A percentile compares a stretch with the other conserved stretches of the same genome.
These are phyloP conservation scores for Comarum palustre DNA, from an alignment of 306 rosid species.

Conservation along the genomic window DNA sequence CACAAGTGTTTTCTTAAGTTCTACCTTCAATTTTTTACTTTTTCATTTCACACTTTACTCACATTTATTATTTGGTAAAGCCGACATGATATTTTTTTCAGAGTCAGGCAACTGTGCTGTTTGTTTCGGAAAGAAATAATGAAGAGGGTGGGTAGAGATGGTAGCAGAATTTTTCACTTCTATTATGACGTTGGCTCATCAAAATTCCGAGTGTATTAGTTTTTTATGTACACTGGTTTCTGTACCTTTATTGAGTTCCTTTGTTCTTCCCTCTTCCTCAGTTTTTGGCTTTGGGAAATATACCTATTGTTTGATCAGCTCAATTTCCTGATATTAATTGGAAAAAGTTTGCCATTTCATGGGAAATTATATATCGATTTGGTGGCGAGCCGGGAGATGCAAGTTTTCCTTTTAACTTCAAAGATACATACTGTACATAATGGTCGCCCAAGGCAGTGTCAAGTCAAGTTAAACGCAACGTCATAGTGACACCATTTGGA, in stretches of 20 bases:
- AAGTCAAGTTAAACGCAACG: too few relatives aligned
- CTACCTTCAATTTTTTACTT: too few relatives aligned
- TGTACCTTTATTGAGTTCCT: not conserved
- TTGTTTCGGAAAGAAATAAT: not conserved
- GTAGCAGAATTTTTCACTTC: not conserved
- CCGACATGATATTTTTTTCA: not conserved
- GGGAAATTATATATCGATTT: not conserved
- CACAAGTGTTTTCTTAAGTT: not conserved
- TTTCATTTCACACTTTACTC: too few relatives aligned
- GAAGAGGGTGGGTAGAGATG: not conserved
- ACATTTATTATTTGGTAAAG: not conserved
- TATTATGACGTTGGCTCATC: not conserved
- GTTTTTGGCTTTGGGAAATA: not conserved
- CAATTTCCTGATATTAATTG: not conserved
- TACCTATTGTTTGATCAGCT: not conserved
- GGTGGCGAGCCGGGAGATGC: too few relatives aligned
- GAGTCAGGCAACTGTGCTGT: not conserved
- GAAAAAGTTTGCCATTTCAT: not conserved
- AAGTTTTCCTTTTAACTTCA: too few relatives aligned
- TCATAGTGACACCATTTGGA: too few relatives aligned
- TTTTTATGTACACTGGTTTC: slow-evolving; percentile 6
- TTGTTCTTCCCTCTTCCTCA: not conserved
- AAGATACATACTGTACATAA: too few relatives aligned
- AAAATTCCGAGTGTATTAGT: not conserved
- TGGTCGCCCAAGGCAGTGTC: too few relatives aligned